phyloP scores from a whole-genome alignment of 2,329 filamentous ascomycete genomes.

The Cryphonectria nitschkei region DNA sequence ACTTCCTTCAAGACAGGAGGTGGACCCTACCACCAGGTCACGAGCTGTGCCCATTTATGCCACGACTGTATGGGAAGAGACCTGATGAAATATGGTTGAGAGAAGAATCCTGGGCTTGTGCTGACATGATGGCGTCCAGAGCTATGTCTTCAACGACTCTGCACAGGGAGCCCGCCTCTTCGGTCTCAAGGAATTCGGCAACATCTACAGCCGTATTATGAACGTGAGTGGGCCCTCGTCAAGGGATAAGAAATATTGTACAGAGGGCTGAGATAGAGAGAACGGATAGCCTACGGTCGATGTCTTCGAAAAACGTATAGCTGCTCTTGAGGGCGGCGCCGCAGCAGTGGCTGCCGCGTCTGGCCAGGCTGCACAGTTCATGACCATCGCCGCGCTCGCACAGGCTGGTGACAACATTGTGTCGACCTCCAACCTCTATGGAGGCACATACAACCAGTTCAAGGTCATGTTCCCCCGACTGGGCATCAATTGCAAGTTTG shows the following conservation, averaged over 20 bases:
- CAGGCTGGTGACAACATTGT: slow-evolving; percentile 91
- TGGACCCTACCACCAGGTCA: slow-evolving; percentile 81
- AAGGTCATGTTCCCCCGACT: slow-evolving; percentile 88
- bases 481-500: slow-evolving; percentile 86
- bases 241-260: not conserved
- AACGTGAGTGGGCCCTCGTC: slow-evolving; percentile 63
- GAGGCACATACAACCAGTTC: slow-evolving; percentile 96
- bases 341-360: slow-evolving; percentile 84
- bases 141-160: slow-evolving; percentile 92
- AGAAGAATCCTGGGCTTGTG: not conserved
- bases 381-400: slow-evolving; percentile 82
- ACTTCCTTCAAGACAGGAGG: slow-evolving; percentile 64
- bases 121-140: slow-evolving; percentile 52
- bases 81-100: not conserved
- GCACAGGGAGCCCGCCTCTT: slow-evolving; percentile 94
- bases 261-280: slow-evolving; percentile 16
- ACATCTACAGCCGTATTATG: slow-evolving; percentile 97
- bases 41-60: slow-evolving; percentile 96
- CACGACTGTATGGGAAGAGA: slow-evolving; percentile 65
- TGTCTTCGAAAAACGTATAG: slow-evolving; percentile 94
- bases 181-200: slow-evolving; percentile 94
- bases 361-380: slow-evolving; percentile 90
- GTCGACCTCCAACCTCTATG: slow-evolving; percentile 87
- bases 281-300: slow-evolving; percentile 79
- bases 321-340: slow-evolving; percentile 91